Percentiles rank a stretch among this genome's conserved stretches.
Evolutionary conservation across 495 filamentous ascomycete genomes (phyloP).

Genomic region (Xylaria telfairii): DNA sequence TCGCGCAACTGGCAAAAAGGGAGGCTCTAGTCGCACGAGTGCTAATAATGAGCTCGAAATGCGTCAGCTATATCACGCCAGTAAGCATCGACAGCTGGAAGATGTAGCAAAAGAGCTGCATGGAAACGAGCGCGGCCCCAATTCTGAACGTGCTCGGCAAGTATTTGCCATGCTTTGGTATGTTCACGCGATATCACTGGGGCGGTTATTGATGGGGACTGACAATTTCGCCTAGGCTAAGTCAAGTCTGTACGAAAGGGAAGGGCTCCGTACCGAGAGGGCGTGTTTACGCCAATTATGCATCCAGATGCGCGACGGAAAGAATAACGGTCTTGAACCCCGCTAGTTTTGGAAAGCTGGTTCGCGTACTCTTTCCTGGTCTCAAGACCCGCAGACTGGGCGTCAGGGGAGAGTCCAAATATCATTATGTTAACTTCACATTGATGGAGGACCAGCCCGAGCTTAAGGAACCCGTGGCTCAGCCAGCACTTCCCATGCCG

Average conservation of each 20-base stretch:
- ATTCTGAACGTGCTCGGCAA: conserved; percentile 93
- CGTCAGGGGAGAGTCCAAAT: conserved; percentile 96
- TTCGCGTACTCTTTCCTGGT: conserved; percentile 92
- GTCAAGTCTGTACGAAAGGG: conserved; percentile 77
- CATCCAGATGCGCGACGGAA: conserved; percentile 85
- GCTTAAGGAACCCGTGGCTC: conserved; percentile 42
- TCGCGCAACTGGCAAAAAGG: conserved; percentile 54
- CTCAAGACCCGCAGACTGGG: conserved; percentile 90
- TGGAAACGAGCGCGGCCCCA: conserved; percentile 67
- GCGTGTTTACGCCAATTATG: conserved; percentile 93
- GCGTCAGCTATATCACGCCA: conserved; percentile 78
- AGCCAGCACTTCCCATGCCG: conserved; percentile 45
- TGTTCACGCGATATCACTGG: conserved; percentile 29
- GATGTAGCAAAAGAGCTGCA: conserved; percentile 82
- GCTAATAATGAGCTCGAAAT: conserved; percentile 92
- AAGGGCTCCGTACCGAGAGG: conserved; percentile 87
- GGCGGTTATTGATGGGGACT: conserved; percentile 1
- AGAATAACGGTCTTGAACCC: conserved; percentile 92
- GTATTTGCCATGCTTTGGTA: conserved; percentile 99
- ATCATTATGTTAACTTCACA: conserved; percentile 92
- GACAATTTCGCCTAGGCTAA: conserved; percentile 66
- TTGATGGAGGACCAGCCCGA: conserved; percentile 69
- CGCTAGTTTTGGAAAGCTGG: conserved; percentile 96
- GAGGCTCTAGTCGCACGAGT: conserved; percentile 67
- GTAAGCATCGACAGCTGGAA: conserved; percentile 73